phyloP scores from a whole-genome alignment of 1,139 yeast genomes.

The Zygoascus sp. region DNA sequence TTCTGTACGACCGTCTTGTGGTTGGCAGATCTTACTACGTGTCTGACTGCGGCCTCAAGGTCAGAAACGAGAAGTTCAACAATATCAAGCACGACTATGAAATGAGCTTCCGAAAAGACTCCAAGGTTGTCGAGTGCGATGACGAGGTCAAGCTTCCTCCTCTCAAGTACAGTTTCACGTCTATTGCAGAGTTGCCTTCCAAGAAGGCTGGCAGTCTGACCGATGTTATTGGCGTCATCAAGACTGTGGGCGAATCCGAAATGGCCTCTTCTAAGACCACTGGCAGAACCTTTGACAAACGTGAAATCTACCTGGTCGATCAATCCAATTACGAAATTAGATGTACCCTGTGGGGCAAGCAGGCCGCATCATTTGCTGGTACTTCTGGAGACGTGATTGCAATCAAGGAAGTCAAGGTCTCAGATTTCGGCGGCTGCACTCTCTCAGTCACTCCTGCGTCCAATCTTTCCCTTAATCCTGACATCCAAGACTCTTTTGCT shows the following conservation, averaged over 20 bases:
- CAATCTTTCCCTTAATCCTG: conserved; percentile 74
- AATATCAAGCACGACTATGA: conserved; percentile 86
- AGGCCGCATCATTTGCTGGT: conserved; percentile 66
- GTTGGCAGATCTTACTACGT: conserved; percentile 89
- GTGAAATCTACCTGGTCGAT: conserved; percentile 84
- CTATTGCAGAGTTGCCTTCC: conserved; percentile 60
- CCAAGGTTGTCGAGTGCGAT: conserved; percentile 72
- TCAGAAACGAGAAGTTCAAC: conserved; percentile 83
- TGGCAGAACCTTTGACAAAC: conserved; percentile 86
- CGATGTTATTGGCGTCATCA: conserved; percentile 84
- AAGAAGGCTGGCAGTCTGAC: conserved; percentile 58
- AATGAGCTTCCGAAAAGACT: conserved; percentile 73
- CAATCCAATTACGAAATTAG: conserved; percentile 71
- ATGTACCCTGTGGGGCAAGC: conserved; percentile 87
- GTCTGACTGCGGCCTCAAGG: conserved; percentile 73
- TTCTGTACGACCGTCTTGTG: conserved; percentile 65
- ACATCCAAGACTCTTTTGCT: conserved; percentile 77
- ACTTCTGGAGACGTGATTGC: conserved; percentile 89
- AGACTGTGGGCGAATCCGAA: conserved; percentile 66
- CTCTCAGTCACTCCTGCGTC: conserved; percentile 80
- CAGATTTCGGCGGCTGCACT: conserved; percentile 84
- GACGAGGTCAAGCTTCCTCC: conserved; percentile 60
- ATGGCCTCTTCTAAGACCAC: conserved; percentile 89
- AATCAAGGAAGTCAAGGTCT: conserved; percentile 82
- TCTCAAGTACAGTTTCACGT: conserved; percentile 68